Evolutionary conservation across 1,284 basidiomycete genomes (phyloP), one percentile per base, ranked within the genome.

Genomic region (Microbotryum saponariae): DNA sequence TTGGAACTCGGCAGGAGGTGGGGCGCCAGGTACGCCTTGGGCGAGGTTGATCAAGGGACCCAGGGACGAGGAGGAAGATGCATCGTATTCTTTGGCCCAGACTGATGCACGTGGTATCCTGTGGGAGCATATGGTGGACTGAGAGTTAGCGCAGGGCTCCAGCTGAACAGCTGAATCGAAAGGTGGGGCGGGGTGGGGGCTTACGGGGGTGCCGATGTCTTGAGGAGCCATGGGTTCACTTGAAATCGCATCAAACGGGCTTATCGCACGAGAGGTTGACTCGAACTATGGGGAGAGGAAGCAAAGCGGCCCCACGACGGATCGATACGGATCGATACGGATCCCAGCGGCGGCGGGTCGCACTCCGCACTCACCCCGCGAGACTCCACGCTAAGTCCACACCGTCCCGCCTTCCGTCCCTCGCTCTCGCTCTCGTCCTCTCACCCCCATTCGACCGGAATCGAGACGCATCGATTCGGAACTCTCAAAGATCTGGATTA

Each of bases 31-130:
- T 0, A 85, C 83, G 29, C 86, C 86, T 58, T 71, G 65, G 0
- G 86, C 85, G 78, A 91, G 84, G 72, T 89, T 85, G 8, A 90
- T 78, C 0, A 89, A 75, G 0, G 83, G 84, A 2, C 60, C 53
- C 7, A 61, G 46, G 18, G 64, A 14, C 0, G 73, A 14, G 73
- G 73, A 21, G 20, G 56, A 33, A 4, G 37, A 42, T 42, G 37
- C 4, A 42, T 42, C 37, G 75, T 85, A 88, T 9, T 74, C 68
- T 8, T 73, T 70, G 0, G 79, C 83, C 87, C 87, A 89, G 74
- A 79, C 78, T 63, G 83, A 82, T 16, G 85, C 87, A 56, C 80
- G 79, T 0, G 86, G 84, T 58, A 89, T 87, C 1, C 86, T 87
- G 67, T 1, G 49, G 16, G 48, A 20, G 7, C n/a, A n/a, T 16